Conservation (phyloP, 2,329 filamentous ascomycete species). For the Paecilomyces sp. region DNA sequence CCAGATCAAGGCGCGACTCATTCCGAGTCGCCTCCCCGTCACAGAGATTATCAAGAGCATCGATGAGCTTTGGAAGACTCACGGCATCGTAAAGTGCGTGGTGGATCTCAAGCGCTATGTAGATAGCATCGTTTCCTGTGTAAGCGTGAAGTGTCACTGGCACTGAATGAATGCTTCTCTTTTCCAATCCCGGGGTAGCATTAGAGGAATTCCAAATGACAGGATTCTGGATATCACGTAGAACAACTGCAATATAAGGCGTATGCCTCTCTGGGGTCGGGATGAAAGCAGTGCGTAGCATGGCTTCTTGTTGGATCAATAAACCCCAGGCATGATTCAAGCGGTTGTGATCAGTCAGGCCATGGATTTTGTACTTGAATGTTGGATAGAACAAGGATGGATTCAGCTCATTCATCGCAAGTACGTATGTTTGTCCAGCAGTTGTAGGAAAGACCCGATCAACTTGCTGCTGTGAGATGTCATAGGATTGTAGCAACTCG, state of each 20-base stretch:
- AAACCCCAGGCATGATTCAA: conserved; percentile 56
- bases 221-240: conserved; percentile 33
- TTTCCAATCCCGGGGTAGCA: conserved; percentile 6
- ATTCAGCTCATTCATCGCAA: conserved; percentile 58
- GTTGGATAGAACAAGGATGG: conserved; percentile 66
- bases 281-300: conserved; percentile 64
- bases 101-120: conserved; percentile 57
- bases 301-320: conserved; percentile 50
- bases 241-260: conserved; percentile 59
- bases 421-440: conserved; percentile 73
- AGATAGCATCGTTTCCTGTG: conserved; percentile 22
- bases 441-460: conserved; percentile 57
- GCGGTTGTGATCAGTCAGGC: conserved; percentile 9
- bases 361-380: conserved; percentile 43
- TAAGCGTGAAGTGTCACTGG: conserved; percentile 29
- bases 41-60: conserved; percentile 43
- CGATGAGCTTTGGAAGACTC: conserved; percentile 60
- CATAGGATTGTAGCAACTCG: conserved; percentile 29
- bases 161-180: conserved; percentile 10
- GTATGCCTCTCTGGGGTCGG: conserved; percentile 39
- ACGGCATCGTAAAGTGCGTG: conserved; percentile 86
- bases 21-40: conserved; percentile 11
- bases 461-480: conserved; percentile 41
- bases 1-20: conserved; percentile 24
- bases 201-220: conserved; percentile 22